phyloP scores from a whole-genome alignment of 2,329 filamentous ascomycete species.

The Fusarium pseudonygamai region DNA sequence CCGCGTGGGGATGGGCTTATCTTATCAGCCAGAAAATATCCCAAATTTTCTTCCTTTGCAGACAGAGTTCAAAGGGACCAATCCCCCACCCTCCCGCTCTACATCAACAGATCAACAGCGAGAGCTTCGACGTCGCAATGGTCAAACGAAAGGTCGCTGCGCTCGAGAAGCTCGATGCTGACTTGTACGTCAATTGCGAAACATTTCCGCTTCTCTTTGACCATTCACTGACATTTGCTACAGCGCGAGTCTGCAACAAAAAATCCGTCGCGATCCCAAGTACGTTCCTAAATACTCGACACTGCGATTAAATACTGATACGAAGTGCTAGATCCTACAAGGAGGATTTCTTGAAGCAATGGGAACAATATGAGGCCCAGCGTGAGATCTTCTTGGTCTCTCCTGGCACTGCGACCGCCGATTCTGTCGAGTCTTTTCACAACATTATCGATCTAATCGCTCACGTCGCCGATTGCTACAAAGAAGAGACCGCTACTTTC shows the following conservation, averaged over 20 bases:
- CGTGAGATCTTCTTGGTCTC: conserved; percentile 90
- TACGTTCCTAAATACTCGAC: conserved; percentile 51
- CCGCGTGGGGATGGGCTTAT: conserved; percentile 24
- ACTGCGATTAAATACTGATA: conserved; percentile 21
- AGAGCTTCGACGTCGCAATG: conserved; percentile 57
- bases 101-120: conserved; percentile 11
- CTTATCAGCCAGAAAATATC: conserved; percentile 33
- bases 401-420: conserved; percentile 79
- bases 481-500: conserved; percentile 79
- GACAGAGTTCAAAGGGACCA: conserved; percentile 13
- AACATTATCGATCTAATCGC: conserved; percentile 94
- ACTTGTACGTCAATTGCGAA: conserved; percentile 65
- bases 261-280: conserved; percentile 86
- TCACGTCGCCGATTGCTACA: conserved; percentile 94
- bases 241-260: conserved; percentile 87
- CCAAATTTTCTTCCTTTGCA: conserved; percentile 32
- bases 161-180: conserved; percentile 94
- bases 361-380: conserved; percentile 90
- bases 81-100: conserved; percentile 18
- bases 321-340: conserved; percentile 74
- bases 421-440: conserved; percentile 83
- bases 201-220: background rate
- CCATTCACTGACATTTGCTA: conserved; percentile 45
- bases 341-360: conserved; percentile 88
- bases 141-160: conserved; percentile 90